Conservation (phyloP, 768 basidiomycete species). For the Auricularia auricula-judae region DNA sequence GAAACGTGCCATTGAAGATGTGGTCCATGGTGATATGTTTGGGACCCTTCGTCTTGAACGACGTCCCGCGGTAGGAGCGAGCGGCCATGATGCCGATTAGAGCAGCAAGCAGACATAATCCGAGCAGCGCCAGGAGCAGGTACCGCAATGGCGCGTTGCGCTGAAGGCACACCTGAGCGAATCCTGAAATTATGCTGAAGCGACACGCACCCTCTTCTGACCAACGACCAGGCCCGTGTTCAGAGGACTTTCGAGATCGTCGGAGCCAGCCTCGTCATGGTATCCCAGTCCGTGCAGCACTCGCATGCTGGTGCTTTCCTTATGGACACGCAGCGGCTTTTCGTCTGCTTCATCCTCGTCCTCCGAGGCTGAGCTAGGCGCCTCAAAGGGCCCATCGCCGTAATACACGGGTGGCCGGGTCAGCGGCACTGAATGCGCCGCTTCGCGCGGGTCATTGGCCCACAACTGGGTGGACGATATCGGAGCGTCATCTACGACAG, state of each 20-base stretch:
- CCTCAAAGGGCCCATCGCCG: constrained; percentile 65
- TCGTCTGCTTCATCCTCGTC: constrained; percentile 37
- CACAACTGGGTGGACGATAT: neutral
- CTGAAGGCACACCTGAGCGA: neutral
- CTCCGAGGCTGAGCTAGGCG: constrained; percentile 73
- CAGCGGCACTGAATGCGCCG: constrained; percentile 9
- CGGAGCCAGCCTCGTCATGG: neutral
- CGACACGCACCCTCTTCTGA: neutral
- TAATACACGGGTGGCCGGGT: constrained; percentile 43
- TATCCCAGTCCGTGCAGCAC: constrained; percentile 26
- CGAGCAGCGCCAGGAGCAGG: constrained; percentile 49
- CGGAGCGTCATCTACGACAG: neutral
- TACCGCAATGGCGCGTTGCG: constrained; percentile 37
- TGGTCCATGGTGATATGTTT: constrained; percentile 78
- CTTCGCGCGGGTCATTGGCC: neutral
- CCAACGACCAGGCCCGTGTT: constrained; percentile 1
- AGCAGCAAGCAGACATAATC: constrained; percentile 49
- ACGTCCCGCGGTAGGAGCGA: constrained; percentile 49
- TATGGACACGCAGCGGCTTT: constrained; percentile 19
- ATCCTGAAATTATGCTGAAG: neutral
- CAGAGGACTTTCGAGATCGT: neutral
- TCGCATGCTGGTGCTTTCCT: constrained; percentile 1
- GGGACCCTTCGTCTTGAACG: constrained; percentile 32
- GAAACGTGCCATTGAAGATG: constrained; percentile 87
- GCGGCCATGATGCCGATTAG: constrained; percentile 74